Evolutionary conservation across 2,329 filamentous ascomycete species (phyloP).

Genomic region (Claviceps purpurea): DNA sequence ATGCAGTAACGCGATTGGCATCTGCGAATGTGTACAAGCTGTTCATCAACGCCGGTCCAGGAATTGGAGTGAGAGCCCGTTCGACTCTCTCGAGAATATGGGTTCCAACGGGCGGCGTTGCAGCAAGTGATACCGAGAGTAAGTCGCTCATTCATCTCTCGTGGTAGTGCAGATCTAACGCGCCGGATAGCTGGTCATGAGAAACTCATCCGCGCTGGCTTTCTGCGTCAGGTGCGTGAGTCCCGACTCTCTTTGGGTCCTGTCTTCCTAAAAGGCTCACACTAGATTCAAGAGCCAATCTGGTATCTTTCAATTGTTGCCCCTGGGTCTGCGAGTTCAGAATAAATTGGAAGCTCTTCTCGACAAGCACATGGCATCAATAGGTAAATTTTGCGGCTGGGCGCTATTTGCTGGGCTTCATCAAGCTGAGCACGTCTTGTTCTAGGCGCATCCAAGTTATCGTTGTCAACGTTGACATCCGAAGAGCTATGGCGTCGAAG

Average conservation of each 20-base stretch:
- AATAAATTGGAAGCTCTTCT: constrained; percentile 76
- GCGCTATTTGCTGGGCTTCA: neutral
- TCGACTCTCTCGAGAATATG: constrained; percentile 57
- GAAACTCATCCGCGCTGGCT: constrained; percentile 58
- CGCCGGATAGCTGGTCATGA: constrained; percentile 42
- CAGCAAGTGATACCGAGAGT: constrained; percentile 42
- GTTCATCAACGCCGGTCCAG: constrained; percentile 10
- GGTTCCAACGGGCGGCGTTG: constrained; percentile 61
- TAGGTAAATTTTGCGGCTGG: constrained; percentile 35
- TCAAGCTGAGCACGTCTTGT: neutral
- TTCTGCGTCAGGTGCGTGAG: constrained; percentile 50
- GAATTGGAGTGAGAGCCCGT: constrained; percentile 8
- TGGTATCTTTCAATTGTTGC: constrained; percentile 85
- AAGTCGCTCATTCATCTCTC: constrained; percentile 5
- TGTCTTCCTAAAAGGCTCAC: neutral
- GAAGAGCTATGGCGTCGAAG: constrained; percentile 73
- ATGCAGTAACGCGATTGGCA: constrained; percentile 4
- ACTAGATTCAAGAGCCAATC: constrained; percentile 54
- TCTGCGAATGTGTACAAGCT: constrained; percentile 7
- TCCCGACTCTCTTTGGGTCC: neutral
- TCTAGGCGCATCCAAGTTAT: constrained; percentile 62
- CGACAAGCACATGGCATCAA: constrained; percentile 72
- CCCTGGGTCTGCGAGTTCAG: constrained; percentile 74
- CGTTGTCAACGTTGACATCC: constrained; percentile 74
- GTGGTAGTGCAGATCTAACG: constrained; percentile 9